Conservation (phyloP, 805 yeast genomes). For the Spathaspora hagerdaliae region DNA sequence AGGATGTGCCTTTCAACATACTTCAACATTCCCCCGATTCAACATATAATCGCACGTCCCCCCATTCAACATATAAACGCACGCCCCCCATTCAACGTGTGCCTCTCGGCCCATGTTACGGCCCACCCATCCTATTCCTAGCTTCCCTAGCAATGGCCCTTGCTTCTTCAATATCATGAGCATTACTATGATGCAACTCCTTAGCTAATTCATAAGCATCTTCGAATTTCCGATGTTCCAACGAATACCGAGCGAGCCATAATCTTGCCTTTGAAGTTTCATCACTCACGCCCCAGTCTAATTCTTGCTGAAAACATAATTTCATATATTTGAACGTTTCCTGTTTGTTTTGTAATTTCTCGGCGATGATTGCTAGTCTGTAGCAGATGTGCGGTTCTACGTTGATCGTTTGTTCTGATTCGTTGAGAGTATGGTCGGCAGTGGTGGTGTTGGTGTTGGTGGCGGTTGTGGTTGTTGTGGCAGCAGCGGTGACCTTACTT, state of each 20-base stretch:
- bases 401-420: not conserved
- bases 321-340: slow-evolving; percentile 63
- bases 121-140: slow-evolving; percentile 42
- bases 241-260: slow-evolving; percentile 78
- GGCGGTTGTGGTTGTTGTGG: slow-evolving; percentile 1
- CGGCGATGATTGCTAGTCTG: slow-evolving; percentile 66
- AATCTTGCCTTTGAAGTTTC: slow-evolving; percentile 76
- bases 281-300: slow-evolving; percentile 62
- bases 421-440: no score
- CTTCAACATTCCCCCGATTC: no score
- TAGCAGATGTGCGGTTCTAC: slow-evolving; percentile 49
- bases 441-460: no score
- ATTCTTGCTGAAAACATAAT: slow-evolving; percentile 61
- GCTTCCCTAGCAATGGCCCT: slow-evolving; percentile 79
- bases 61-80: no score
- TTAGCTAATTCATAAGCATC: slow-evolving; percentile 71
- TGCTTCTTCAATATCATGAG: slow-evolving; percentile 87
- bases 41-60: no score
- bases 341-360: slow-evolving; percentile 47
- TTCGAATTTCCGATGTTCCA: slow-evolving; percentile 52
- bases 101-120: no score
- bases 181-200: slow-evolving; percentile 63
- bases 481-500: slow-evolving; percentile 32
- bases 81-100: no score
- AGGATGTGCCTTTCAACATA: no score